Evolutionary conservation across 2,329 filamentous ascomycete genomes (phyloP), one percentile per base, ranked within the genome.

Genomic region (Fusarium coffeatum): DNA sequence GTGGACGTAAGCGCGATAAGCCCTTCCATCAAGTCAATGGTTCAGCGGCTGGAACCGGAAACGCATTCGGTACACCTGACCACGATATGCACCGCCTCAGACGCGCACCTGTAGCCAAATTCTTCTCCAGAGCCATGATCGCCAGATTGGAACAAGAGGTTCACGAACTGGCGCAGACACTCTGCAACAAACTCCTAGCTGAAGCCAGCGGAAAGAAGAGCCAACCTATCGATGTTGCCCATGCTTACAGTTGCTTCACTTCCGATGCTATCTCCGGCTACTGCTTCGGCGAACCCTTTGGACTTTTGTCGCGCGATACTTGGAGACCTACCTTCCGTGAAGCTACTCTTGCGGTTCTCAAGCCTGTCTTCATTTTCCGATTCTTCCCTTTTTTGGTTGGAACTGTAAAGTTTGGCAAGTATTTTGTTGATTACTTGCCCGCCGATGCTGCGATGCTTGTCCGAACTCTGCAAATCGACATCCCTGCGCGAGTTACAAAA

Each of bases 111-210:
- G 37, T 66, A 0, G 63, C 63, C 18, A 66, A 54, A 4, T 66
- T 66, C n/a, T 66, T 66, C 25, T 66, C 63, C 1, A 49, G 63
- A 2, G 61, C 61, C 5, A 66, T 66, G 63, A 66, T 66, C 2
- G 42, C 61, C 2, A 42, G 42, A 1, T 48, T 66, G 0, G 63
- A 66, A 6, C 22, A 45, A 9, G 55, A 66, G 13, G 50, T 66
- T 6, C 63, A 66, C 6, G 61, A 41, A 6, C 30, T 66, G 2
- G 63, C 22, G 2, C 63, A 66, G 1, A 66, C 22, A 2, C 63
- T 66, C 1, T 66, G 63, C 22, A 66, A 48, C 4, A 66, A 66
- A 3, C 42, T 66, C 0, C 0, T 66, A 0, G 61, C 63, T 0
- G 61, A 66, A 8, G 66, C 42, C 18, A 66, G 15, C 1, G 34